These are phyloP conservation scores for Penicillium lividum DNA, from an alignment of 495 filamentous ascomycete species.

Conservation along the genomic window DNA sequence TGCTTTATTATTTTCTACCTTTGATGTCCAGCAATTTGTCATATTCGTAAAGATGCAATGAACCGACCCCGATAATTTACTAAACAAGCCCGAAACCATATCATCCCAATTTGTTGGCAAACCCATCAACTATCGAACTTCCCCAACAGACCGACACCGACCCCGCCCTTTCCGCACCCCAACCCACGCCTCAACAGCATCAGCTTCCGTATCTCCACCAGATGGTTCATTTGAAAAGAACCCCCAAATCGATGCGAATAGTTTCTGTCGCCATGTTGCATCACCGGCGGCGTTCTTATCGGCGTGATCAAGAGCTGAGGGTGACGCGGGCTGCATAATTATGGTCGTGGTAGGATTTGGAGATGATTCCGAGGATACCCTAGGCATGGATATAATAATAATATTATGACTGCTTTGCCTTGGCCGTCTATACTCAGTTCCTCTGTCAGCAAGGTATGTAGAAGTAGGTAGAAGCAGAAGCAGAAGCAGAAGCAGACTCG, in stretches of 20 bases:
- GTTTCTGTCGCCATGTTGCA: slow-evolving; percentile 15
- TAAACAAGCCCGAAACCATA: neutral
- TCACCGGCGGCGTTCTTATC: neutral
- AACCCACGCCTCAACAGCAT: slow-evolving; percentile 29
- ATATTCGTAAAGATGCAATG: neutral
- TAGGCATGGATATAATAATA: neutral
- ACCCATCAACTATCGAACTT: slow-evolving; percentile 16
- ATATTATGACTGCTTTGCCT: neutral
- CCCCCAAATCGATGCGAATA: slow-evolving; percentile 14
- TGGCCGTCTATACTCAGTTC: neutral
- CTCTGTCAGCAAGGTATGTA: neutral
- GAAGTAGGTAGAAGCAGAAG: neutral
- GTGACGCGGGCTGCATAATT: neutral
- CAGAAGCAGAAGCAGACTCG: neutral
- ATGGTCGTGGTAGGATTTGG: neutral
- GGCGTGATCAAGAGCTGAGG: too few species aligned
- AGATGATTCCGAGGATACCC: neutral
- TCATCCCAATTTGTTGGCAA: neutral
- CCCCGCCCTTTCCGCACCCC: slow-evolving; percentile 19
- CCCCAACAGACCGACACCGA: slow-evolving; percentile 28
- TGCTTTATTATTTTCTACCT: neutral
- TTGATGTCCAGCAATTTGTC: neutral
- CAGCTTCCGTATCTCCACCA: slow-evolving; percentile 19
- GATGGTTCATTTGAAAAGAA: slow-evolving; percentile 10
- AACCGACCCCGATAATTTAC: neutral